Evolutionary conservation across 192 early-diverging fungal genomes (phyloP).

Genomic region (Linnemannia hyalina): DNA sequence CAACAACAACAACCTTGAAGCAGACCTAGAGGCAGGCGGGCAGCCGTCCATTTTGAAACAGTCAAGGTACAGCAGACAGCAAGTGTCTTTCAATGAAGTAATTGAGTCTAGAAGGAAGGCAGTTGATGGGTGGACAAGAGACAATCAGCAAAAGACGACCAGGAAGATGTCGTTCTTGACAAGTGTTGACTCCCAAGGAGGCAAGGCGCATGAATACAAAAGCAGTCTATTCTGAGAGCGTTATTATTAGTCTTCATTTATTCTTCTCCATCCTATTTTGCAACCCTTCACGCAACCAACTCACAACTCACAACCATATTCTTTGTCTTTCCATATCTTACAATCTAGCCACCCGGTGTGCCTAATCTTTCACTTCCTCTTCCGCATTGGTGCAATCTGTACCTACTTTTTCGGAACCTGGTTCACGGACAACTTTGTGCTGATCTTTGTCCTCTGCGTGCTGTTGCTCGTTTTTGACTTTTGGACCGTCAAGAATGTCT

Average conservation of each 20-base stretch:
- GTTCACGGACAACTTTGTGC: conserved; percentile 87
- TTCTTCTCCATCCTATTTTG: neutral
- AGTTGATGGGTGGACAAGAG: no score
- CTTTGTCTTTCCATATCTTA: neutral
- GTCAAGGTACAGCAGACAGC: conserved; percentile 31
- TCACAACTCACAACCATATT: neutral
- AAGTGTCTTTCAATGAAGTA: no score
- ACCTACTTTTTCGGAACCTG: conserved; percentile 90
- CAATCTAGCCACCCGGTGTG: conserved; percentile 86
- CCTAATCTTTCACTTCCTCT: conserved; percentile 91
- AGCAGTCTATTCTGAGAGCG: conserved; percentile 1
- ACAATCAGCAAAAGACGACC: no score
- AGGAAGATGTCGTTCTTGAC: no score
- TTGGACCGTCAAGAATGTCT: conserved; percentile 99
- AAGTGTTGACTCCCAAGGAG: neutral
- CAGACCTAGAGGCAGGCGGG: conserved; percentile 56
- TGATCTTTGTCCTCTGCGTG: conserved; percentile 93
- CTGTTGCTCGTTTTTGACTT: conserved; percentile 97
- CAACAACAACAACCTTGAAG: conserved; percentile 50
- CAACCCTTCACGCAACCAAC: neutral
- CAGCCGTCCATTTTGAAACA: conserved; percentile 53
- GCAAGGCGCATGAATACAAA: neutral
- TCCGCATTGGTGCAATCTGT: conserved; percentile 84
- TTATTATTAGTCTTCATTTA: neutral
- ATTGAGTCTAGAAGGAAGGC: neutral